Conservation (phyloP, 225 moss, liverwort and hornwort genomes). For the Lunularia cruciata region DNA sequence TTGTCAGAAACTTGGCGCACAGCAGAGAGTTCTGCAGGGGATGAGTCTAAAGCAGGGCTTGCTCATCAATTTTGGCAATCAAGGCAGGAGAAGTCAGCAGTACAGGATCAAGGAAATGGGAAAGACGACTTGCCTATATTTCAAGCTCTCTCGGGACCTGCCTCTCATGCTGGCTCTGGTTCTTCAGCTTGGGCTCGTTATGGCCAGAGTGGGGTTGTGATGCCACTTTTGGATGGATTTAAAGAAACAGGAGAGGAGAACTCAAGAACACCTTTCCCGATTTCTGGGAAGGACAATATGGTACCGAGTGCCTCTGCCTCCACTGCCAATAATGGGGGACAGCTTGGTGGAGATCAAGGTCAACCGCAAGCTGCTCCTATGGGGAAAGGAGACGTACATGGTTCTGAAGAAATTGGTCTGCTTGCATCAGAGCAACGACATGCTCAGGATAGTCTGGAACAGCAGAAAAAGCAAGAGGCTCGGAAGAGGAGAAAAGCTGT, state of each 20-base stretch:
- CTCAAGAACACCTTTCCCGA: neutral
- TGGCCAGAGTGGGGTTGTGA: conserved; percentile 55
- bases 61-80: conserved; percentile 69
- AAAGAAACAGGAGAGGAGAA: conserved; percentile 49
- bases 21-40: conserved; percentile 51
- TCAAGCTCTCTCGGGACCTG: conserved; percentile 60
- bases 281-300: neutral
- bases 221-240: conserved; percentile 63
- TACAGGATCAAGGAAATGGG: conserved; percentile 54
- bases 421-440: conserved; percentile 45
- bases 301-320: neutral
- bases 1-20: conserved; percentile 36
- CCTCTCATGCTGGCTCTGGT: conserved; percentile 54
- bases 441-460: conserved; percentile 59
- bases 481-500: conserved; percentile 72
- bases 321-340: conserved; percentile 7
- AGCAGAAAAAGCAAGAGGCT: conserved; percentile 75
- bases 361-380: conserved; percentile 19
- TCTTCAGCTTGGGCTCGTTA: conserved; percentile 59
- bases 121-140: conserved; percentile 65
- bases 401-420: conserved; percentile 47
- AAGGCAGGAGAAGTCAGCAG: conserved; percentile 58
- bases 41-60: conserved; percentile 56
- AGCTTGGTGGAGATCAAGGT: conserved; percentile 35
- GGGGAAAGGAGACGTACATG: conserved; percentile 17